Base-by-base conservation (phyloP, 2,329 filamentous ascomycete genomes). In the Hypoxylon sp. region DNA sequence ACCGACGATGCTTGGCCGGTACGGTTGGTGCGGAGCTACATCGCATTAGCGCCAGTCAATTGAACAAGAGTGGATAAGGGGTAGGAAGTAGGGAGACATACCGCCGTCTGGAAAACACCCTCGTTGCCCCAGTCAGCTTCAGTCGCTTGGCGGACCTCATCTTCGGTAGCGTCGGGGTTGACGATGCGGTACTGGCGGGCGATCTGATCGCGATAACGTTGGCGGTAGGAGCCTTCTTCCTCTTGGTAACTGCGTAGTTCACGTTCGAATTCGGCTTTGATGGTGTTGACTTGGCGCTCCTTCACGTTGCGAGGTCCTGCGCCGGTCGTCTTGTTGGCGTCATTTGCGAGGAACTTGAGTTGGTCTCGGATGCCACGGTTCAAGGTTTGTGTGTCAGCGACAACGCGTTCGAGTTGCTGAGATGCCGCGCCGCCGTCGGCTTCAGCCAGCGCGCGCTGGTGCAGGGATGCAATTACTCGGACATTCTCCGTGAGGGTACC, bases 81-180 rank as follows among this genome's bases (percentile, higher is more conserved):
- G 47, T 58, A 56, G 4, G 31, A 39, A 29, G 37, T 24, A 58
- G 8, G 68, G 57, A 85, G 89, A 75, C 74, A 35, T 86, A 95
- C 92, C 66, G 92, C 92, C 63, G 89, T 91, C 80, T 94, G 91
- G 83, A 95, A 96, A 61, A 96, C 90, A 75, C 92, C 91, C 82
- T 94, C 91, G 65, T 92, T 88, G 59, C 90, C 89, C 90, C 92
- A 92, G 77, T 94, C 90, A 59, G 88, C 84, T 73, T 92, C 85
- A 24, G 89, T 83, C 2, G 92, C 92, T 78, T 92, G 83, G 53
- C 86, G 82, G 2, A 94, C 89, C 80, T 95, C 91, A 1, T 86
- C 83, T 66, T 94, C 91, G 53, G 87, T 87, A n/a, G 92, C 93
- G 48, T 93, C 90, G 56, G 92, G 92, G 78, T 94, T 93, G 72